These are phyloP conservation scores for Neurospora pannonica DNA, from an alignment of 495 filamentous ascomycete species.

Conservation along the genomic window DNA sequence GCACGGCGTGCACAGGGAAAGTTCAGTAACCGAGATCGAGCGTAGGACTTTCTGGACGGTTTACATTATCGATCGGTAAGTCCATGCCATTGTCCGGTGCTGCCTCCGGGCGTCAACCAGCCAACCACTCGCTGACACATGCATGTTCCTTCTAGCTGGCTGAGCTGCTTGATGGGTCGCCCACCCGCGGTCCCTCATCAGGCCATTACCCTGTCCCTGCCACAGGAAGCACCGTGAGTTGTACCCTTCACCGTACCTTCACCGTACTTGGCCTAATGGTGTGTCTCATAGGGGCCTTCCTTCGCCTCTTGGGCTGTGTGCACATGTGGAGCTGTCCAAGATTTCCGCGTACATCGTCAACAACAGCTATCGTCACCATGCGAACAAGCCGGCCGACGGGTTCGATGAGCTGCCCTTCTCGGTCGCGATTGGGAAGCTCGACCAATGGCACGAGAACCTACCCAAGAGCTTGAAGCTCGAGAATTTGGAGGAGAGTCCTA, in stretches of 20 bases:
- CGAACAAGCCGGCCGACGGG: conserved; percentile 2
- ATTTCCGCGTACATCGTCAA: conserved; percentile 30
- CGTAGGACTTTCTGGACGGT: conserved; percentile 35
- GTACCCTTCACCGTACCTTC: not conserved
- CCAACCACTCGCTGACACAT: not conserved
- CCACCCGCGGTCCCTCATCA: conserved; percentile 26
- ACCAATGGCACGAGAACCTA: conserved; percentile 16
- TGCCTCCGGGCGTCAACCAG: not conserved
- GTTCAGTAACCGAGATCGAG: conserved; percentile 16
- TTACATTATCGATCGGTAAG: conserved; percentile 32
- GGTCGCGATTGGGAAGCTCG: conserved; percentile 16
- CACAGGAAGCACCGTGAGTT: conserved; percentile 22
- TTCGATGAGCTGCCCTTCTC: conserved; percentile 1
- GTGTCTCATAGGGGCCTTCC: conserved; percentile 20
- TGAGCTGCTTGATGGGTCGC: conserved; percentile 36
- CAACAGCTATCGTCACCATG: conserved; percentile 21
- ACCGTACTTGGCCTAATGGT: not conserved
- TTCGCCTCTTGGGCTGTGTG: conserved; percentile 23
- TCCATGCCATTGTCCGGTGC: not conserved
- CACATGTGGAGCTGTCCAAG: conserved; percentile 26
- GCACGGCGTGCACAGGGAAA: conserved; percentile 27
- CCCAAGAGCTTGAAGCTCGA: conserved; percentile 8
- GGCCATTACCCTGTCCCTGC: conserved; percentile 23
- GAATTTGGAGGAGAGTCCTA: not conserved
- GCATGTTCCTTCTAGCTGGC: conserved; percentile 18